phyloP scores from a whole-genome alignment of 306 rosid species.

The Myrica gale region DNA sequence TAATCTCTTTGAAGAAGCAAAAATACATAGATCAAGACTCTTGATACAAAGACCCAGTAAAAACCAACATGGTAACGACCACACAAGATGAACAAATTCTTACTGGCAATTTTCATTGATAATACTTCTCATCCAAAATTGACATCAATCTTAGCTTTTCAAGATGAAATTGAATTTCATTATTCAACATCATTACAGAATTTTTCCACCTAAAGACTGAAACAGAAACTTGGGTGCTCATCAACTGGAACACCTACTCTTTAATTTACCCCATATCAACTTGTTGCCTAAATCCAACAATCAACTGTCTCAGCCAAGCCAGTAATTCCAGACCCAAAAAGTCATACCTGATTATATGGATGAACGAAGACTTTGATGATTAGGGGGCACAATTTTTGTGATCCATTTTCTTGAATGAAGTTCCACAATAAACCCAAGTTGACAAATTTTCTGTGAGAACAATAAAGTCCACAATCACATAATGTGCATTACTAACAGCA shows the following conservation, averaged over 20 bases:
- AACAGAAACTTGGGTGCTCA: not conserved
- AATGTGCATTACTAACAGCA: conserved; percentile 32
- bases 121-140: no score
- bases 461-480: conserved; percentile 30
- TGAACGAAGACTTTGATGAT: not conserved
- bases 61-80: not conserved
- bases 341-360: no score
- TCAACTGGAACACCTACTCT: not conserved
- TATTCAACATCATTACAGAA: not conserved
- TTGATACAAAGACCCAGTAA: not conserved
- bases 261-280: no score
- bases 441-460: conserved; percentile 28
- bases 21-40: not conserved
- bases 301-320: not conserved
- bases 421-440: conserved; percentile 23
- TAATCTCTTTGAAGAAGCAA: not conserved
- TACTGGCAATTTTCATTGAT: no score
- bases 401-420: no score
- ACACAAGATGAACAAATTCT: no score
- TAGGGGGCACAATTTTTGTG: no score
- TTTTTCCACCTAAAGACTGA: not conserved
- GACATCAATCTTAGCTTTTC: not conserved
- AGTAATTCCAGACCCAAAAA: not conserved
- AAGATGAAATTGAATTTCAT: not conserved
- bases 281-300: not conserved